Conservation (phyloP, 169 alveolate genomes). For the Pseudocohnilembus persalinus region DNA sequence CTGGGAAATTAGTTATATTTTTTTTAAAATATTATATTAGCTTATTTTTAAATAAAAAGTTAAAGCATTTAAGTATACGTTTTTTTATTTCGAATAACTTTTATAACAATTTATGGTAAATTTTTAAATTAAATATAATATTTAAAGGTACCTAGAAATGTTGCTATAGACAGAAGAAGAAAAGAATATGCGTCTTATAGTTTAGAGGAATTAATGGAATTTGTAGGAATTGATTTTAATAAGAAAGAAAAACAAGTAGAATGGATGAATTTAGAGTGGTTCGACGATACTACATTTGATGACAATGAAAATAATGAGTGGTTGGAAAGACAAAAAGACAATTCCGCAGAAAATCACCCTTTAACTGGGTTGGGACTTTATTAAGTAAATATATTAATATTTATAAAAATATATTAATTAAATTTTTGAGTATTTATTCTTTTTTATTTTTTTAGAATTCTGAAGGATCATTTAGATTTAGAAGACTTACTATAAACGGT, state of each 20-base stretch:
- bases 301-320: slow-evolving; percentile 89
- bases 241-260: slow-evolving; percentile 70
- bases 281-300: slow-evolving; percentile 91
- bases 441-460: background rate
- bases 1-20: no score
- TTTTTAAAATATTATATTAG: no score
- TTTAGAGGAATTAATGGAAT: slow-evolving; percentile 81
- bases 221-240: slow-evolving; percentile 77
- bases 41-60: slow-evolving; percentile 4
- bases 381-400: slow-evolving; percentile 1
- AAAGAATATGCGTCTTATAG: slow-evolving; percentile 83
- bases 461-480: background rate
- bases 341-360: slow-evolving; percentile 29
- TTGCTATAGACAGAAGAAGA: slow-evolving; percentile 88
- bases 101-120: background rate
- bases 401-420: no score
- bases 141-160: slow-evolving; percentile 91
- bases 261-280: slow-evolving; percentile 91
- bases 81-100: background rate
- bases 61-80: background rate
- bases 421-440: no score
- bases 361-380: slow-evolving; percentile 33
- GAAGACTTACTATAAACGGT: background rate
- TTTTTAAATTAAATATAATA: slow-evolving; percentile 58
- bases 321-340: slow-evolving; percentile 68